Conservation (phyloP, 805 yeast genomes). For the Nematodospora valgi region DNA sequence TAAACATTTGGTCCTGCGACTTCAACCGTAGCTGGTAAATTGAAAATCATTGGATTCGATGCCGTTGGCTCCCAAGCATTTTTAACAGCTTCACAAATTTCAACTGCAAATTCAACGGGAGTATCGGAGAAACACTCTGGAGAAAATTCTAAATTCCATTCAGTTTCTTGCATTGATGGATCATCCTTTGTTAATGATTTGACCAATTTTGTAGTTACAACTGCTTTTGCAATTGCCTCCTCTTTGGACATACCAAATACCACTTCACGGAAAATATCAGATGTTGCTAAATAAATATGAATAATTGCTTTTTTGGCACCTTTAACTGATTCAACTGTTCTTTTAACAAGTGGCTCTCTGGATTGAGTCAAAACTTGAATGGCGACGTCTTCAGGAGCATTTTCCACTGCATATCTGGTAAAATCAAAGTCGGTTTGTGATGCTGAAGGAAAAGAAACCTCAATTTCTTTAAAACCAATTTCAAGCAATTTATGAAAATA, state of each 20-base stretch:
- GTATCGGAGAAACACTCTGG: slow-evolving; percentile 81
- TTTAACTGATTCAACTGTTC: slow-evolving; percentile 68
- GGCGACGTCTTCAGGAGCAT: slow-evolving; percentile 72
- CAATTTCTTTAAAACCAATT: slow-evolving; percentile 78
- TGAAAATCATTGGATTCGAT: slow-evolving; percentile 69
- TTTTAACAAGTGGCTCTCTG: slow-evolving; percentile 65
- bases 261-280: slow-evolving; percentile 68
- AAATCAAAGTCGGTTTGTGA: slow-evolving; percentile 79
- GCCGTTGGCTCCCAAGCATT: slow-evolving; percentile 68
- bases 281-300: slow-evolving; percentile 74
- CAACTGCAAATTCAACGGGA: slow-evolving; percentile 56
- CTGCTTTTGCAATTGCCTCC: slow-evolving; percentile 59
- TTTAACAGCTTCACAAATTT: slow-evolving; percentile 73
- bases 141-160: slow-evolving; percentile 75
- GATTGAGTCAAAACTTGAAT: slow-evolving; percentile 77
- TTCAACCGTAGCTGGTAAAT: slow-evolving; percentile 83
- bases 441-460: slow-evolving; percentile 80
- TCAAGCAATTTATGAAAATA: slow-evolving; percentile 68
- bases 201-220: slow-evolving; percentile 59
- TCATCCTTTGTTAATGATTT: slow-evolving; percentile 69
- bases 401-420: slow-evolving; percentile 69
- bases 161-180: slow-evolving; percentile 47
- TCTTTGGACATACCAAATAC: slow-evolving; percentile 64
- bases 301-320: slow-evolving; percentile 78
- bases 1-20: slow-evolving; percentile 77